Percentiles rank a stretch among this genome's conserved stretches.
Conservation (phyloP, 768 basidiomycete genomes). For the Tylopilus cervinicoccineus region DNA sequence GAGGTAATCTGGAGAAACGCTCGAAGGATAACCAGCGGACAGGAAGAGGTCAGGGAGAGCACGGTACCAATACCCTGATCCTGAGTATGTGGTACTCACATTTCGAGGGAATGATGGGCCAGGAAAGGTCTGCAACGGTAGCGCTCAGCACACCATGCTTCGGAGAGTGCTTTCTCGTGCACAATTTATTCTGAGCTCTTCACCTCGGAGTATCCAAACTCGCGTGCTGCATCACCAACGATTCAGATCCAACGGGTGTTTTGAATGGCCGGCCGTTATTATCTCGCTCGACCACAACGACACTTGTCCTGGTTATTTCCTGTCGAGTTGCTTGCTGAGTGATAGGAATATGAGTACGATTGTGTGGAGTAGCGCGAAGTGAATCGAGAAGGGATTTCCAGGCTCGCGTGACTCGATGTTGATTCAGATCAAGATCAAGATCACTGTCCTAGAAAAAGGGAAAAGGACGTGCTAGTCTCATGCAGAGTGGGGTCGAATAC, state of each 20-base stretch:
- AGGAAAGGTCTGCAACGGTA: conserved; percentile 1
- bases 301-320: neutral
- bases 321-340: neutral
- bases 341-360: neutral
- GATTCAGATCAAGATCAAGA: no score
- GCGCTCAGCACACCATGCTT: conserved; percentile 4
- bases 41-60: conserved; percentile 43
- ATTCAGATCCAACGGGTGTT: conserved; percentile 11
- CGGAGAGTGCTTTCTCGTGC: neutral
- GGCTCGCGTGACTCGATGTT: no score
- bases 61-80: conserved; percentile 10
- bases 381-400: no score
- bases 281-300: conserved; percentile 19
- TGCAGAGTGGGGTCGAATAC: no score
- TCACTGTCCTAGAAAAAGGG: no score
- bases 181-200: neutral
- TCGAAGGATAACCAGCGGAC: conserved; percentile 58
- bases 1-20: conserved; percentile 59
- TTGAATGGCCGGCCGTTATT: conserved; percentile 18
- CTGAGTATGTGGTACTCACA: neutral
- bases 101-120: neutral
- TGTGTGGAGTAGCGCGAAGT: no score
- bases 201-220: conserved; percentile 12
- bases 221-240: neutral
- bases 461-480: no score